These are phyloP conservation scores for Pseudopithomyces maydicus DNA, from an alignment of 2,329 filamentous ascomycete genomes.

Conservation along the genomic window DNA sequence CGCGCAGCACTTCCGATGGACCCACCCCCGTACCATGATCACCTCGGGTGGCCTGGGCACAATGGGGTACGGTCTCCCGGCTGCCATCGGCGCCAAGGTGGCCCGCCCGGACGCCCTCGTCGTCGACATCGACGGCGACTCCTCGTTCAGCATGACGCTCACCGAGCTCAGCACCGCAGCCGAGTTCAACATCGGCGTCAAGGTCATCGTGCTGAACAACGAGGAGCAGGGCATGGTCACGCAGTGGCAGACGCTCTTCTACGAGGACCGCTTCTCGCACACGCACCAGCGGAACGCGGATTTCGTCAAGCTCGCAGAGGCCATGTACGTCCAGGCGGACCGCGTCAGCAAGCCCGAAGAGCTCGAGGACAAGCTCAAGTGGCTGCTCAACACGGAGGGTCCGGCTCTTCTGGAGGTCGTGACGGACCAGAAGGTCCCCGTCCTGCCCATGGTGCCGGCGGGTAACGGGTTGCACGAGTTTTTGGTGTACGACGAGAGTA, in stretches of 20 bases:
- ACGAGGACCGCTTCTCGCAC: slow-evolving; percentile 89
- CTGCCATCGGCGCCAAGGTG: slow-evolving; percentile 94
- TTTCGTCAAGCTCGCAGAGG: slow-evolving; percentile 89
- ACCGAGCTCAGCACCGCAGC: slow-evolving; percentile 91
- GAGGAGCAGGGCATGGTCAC: slow-evolving; percentile 99
- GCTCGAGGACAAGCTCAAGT: slow-evolving; percentile 76
- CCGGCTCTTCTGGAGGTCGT: slow-evolving; percentile 91
- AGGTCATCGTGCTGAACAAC: slow-evolving; percentile 94
- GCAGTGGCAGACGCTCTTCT: slow-evolving; percentile 98
- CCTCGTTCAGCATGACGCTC: slow-evolving; percentile 98
- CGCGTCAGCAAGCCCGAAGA: slow-evolving; percentile 76
- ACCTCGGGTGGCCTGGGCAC: slow-evolving; percentile 94
- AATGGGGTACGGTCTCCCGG: slow-evolving; percentile 94
- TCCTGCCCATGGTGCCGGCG: slow-evolving; percentile 95
- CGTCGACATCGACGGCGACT: slow-evolving; percentile 95
- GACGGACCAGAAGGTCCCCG: slow-evolving; percentile 86
- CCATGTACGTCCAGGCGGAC: slow-evolving; percentile 83
- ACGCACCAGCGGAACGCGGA: slow-evolving; percentile 96
- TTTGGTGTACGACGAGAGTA: slow-evolving; percentile 81
- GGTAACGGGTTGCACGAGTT: slow-evolving; percentile 91
- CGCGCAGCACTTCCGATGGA: slow-evolving; percentile 96
- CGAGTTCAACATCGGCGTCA: slow-evolving; percentile 96
- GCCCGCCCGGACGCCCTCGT: slow-evolving; percentile 80
- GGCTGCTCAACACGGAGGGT: slow-evolving; percentile 85
- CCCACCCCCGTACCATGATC: slow-evolving; percentile 89